Conservation (phyloP, 2,329 filamentous ascomycete species). For the Colletotrichum tamarilloi region DNA sequence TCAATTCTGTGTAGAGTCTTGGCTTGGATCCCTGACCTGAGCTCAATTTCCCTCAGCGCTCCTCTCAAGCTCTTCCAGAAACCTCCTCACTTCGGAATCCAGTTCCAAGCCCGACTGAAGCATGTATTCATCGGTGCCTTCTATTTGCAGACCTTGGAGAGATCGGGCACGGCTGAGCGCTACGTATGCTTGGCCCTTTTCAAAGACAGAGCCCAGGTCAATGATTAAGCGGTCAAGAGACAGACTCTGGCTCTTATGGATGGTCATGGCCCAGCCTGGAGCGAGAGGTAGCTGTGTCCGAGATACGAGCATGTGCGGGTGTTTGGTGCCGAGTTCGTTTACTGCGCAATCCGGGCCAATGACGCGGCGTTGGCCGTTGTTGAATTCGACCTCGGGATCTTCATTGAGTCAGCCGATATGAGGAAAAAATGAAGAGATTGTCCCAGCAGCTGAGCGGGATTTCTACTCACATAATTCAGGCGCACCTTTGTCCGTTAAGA, state of each 20-base stretch:
- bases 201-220: slow-evolving; percentile 62
- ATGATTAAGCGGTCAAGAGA: slow-evolving; percentile 55
- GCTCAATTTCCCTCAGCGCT: not conserved
- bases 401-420: not conserved
- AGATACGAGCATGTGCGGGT: slow-evolving; percentile 59
- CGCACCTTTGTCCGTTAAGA: slow-evolving; percentile 33
- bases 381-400: slow-evolving; percentile 55
- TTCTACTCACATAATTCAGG: not conserved
- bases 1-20: no score
- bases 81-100: not conserved
- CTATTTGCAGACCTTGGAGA: slow-evolving; percentile 58
- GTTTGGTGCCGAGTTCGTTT: slow-evolving; percentile 55
- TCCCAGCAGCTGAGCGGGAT: no score
- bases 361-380: slow-evolving; percentile 55
- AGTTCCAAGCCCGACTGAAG: not conserved
- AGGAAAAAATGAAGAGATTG: no score
- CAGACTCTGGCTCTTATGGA: no score
- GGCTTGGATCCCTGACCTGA: no score
- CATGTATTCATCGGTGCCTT: slow-evolving; percentile 37
- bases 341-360: slow-evolving; percentile 64
- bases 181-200: slow-evolving; percentile 71
- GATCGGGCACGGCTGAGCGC: slow-evolving; percentile 68
- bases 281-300: slow-evolving; percentile 37
- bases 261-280: no score
- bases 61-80: not conserved